Base-by-base conservation (phyloP, 768 basidiomycete genomes). In the Leccinum subgranulosum region DNA sequence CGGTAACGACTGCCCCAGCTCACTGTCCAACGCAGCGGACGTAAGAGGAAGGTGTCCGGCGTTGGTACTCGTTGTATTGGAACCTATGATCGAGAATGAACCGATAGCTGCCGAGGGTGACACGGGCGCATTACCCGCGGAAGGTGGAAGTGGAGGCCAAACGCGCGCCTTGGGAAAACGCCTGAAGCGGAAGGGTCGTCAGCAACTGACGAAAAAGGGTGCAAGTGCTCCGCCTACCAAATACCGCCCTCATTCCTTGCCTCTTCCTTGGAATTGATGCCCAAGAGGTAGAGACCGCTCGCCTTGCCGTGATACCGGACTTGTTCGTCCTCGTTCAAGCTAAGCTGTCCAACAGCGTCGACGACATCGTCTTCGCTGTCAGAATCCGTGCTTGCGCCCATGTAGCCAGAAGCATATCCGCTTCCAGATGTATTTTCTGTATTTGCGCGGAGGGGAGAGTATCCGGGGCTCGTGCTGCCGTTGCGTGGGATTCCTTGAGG, bases 91-190 rank as follows among this genome's bases (percentile, higher is more conserved):
- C 10, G 59, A 41, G 34, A 43, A 60, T 17, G 57, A 28, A 15
- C 54, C 39, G 6, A 58, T 36, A 12, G 52, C 51, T n/a, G 53
- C 11, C 29, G 66, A 57, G 4, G 64, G 47, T 15, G 64, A 54
- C 6, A 50, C 54, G 31, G 70, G 57, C 59, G 69, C 58, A 33
- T 57, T 54, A 73, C 19, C 77, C 62, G 62, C 52, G 5, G 55
- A 53, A 27, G 66, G 45, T 3, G 73, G 71, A 54, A 81, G 69
- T 3, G 85, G 85, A 0, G 93, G 93, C 93, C 93, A 95, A 25
- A 94, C 88, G n/a, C 92, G 81, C 3, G 92, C 88, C 62, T 85
- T 86, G 0, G 93, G 92, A 73, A 95, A 94, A 28, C 86, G 84
- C 87, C 82, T 91, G 66, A 6, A 6, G 9, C 4, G 9, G 3